Evolutionary conservation across 768 basidiomycete species (phyloP).

Genomic region (Xerocomellus intermedius): DNA sequence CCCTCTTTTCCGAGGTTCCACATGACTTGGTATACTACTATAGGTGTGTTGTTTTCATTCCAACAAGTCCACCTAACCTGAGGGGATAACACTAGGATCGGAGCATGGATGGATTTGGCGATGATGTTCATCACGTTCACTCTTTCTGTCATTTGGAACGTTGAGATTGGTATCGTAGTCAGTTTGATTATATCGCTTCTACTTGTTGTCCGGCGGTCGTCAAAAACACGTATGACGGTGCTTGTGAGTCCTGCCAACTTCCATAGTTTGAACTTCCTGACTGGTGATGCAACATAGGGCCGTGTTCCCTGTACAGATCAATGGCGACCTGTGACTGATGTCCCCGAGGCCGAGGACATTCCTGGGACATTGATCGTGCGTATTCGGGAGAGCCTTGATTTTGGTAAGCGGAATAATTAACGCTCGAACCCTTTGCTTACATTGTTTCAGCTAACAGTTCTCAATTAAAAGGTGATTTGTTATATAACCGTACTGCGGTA

Average conservation of each 20-base stretch:
- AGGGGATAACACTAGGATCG: constrained; percentile 46
- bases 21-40: constrained; percentile 85
- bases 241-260: constrained; percentile 44
- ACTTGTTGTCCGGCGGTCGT: constrained; percentile 86
- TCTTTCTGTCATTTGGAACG: constrained; percentile 83
- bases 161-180: constrained; percentile 91
- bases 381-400: constrained; percentile 88
- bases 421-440: not conserved
- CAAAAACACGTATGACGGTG: constrained; percentile 87
- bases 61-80: not conserved
- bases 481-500: not conserved
- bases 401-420: constrained; percentile 51
- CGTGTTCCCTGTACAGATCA: constrained; percentile 83
- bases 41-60: constrained; percentile 47
- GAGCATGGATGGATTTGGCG: constrained; percentile 88
- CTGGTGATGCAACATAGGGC: constrained; percentile 47
- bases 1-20: constrained; percentile 80
- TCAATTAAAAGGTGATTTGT: constrained; percentile 70
- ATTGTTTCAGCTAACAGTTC: constrained; percentile 78
- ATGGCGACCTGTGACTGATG: constrained; percentile 90
- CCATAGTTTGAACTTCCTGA: not conserved
- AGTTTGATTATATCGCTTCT: constrained; percentile 85
- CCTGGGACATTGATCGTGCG: constrained; percentile 85
- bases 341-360: constrained; percentile 78
- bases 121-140: constrained; percentile 88